Base-by-base conservation (phyloP, 1,284 basidiomycete species). In the Cryptococcus amylolentus region DNA sequence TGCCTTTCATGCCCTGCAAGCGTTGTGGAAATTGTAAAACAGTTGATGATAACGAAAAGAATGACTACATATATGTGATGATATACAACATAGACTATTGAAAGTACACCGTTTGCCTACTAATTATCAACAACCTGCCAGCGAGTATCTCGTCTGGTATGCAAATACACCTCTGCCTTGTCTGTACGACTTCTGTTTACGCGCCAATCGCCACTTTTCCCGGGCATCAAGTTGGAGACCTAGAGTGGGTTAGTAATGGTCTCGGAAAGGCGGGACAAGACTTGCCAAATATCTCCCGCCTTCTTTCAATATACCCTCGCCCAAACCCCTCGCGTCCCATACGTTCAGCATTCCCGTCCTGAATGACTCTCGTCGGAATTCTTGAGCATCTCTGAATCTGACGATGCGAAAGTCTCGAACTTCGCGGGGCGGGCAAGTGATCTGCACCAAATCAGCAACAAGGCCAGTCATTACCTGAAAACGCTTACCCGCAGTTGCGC, bases 391-490 rank as follows among this genome's bases (percentile, higher is more conserved):
- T 59, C 83, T 79, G 20, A 89, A 82, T 13, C 87, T 79, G 8
- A 94, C 75, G 4, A 96, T 84, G 23, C 91, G 82, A 75, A 97
- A 96, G 56, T 82, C 84, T 44, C 88, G 84, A 13, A 92, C 87
- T 23, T 88, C 80, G 12, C 94, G 84, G 1, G 86, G 83, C 2
- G 93, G 91, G 67, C 87, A 94, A 14, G 80, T 66, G 16, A 76
- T 74, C 87, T 94, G 70, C 55, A 31, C 42, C 12, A 37, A 27
- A 39, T 35, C 42, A 37, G 23, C 23, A 41, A 47, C 10, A 9
- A n/a, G 20, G 18, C 27, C 26, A 8, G 20, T 46, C 23, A 5
- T 5, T 3, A 23, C 23, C 23, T 23, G 23, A 7, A 35, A 46
- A 37, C 37, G 64, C 81, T 51, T 67, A 89, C 89, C 66, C 83